Percentiles rank a stretch among this genome's conserved stretches.
Conservation (phyloP, 1,284 basidiomycete genomes). For the Ganoderma lingzhi region DNA sequence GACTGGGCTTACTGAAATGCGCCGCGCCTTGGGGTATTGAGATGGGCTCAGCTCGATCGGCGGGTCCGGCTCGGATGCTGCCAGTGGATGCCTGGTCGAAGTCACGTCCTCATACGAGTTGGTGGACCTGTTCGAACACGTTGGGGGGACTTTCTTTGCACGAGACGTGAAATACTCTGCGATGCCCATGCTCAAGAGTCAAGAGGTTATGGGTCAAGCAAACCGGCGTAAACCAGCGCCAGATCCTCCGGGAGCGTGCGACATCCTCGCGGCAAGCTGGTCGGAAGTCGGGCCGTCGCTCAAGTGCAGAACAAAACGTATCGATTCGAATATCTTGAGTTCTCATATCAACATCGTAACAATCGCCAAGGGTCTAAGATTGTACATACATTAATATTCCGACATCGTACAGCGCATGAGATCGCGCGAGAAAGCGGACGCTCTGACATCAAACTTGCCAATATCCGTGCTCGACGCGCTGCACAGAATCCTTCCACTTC, state of each 20-base stretch:
- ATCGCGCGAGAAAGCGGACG: too few relatives aligned
- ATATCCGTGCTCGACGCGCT: neutral
- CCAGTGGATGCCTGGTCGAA: neutral
- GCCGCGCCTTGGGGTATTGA: neutral
- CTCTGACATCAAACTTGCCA: neutral
- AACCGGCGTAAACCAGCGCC: neutral
- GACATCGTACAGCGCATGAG: too few relatives aligned
- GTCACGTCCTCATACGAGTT: neutral
- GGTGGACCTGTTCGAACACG: neutral
- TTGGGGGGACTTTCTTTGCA: neutral
- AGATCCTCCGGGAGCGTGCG: neutral
- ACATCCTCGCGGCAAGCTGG: slow-evolving; percentile 1
- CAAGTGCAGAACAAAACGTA: neutral
- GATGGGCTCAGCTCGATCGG: neutral
- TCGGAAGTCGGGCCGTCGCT: slow-evolving; percentile 1
- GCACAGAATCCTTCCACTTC: neutral
- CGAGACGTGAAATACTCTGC: neutral
- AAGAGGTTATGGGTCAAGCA: neutral
- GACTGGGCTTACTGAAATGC: neutral
- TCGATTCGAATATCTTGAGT: neutral
- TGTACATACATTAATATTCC: too few relatives aligned
- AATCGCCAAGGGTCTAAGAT: too few relatives aligned
- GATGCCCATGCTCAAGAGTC: neutral
- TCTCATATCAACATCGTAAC: too few relatives aligned
- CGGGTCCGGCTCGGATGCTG: neutral